Percentiles rank a stretch among this genome's conserved stretches.
Evolutionary conservation across 208 protist species (phyloP).

Genomic region (Crithidia bombi): DNA sequence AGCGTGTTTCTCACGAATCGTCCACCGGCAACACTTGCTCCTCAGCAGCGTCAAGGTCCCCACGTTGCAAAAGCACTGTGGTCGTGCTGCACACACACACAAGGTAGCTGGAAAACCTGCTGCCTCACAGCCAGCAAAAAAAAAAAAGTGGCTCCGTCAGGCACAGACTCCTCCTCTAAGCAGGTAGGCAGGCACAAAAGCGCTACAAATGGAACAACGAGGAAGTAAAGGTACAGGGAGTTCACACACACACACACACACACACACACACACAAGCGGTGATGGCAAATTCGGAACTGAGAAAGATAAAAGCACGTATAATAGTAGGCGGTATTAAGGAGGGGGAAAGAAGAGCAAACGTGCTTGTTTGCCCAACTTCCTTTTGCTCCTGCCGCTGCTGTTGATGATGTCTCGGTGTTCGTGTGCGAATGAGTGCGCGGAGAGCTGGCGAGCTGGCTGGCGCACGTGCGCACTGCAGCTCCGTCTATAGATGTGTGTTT

Average conservation of each 20-base stretch:
- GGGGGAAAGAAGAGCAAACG: neutral
- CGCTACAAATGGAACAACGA: neutral
- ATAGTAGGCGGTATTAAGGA: neutral
- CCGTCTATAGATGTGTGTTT: constrained; percentile 3
- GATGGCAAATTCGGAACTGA: neutral
- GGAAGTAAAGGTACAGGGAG: constrained; percentile 16
- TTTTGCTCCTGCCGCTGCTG: too few species aligned
- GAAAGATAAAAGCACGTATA: neutral
- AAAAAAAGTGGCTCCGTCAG: too few species aligned
- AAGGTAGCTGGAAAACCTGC: too few species aligned
- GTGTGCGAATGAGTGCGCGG: neutral
- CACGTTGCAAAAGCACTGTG: too few species aligned
- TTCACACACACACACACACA: neutral
- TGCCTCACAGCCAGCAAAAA: too few species aligned
- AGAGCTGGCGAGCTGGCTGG: neutral
- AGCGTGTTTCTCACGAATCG: neutral
- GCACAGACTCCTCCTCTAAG: too few species aligned
- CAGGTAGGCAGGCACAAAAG: too few species aligned
- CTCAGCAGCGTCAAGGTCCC: too few species aligned
- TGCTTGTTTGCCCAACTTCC: too few species aligned
- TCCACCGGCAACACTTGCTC: too few species aligned
- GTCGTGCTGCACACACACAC: too few species aligned
- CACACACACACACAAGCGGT: neutral
- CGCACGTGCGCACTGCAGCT: constrained; percentile 9
- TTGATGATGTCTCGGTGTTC: neutral